Evolutionary conservation across 495 filamentous ascomycete genomes (phyloP).

Genomic region (Hypomontagnella monticulosa): DNA sequence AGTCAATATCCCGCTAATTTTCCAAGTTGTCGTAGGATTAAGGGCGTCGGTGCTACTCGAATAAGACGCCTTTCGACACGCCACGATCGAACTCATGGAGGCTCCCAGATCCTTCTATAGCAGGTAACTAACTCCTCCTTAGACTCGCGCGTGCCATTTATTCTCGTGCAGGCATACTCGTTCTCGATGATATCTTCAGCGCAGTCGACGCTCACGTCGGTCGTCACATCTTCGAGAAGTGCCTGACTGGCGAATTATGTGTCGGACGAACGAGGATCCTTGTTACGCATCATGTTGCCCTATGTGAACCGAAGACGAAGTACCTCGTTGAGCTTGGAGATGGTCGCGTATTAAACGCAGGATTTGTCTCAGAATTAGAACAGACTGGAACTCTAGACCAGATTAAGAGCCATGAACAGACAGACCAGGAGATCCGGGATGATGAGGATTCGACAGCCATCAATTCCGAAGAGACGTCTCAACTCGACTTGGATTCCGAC

Average conservation of each 20-base stretch:
- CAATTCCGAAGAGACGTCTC: conserved; percentile 54
- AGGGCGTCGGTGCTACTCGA: background rate
- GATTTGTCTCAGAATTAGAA: conserved; percentile 66
- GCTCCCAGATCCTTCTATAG: too few species aligned
- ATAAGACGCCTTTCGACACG: background rate
- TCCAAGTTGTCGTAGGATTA: background rate
- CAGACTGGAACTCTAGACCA: conserved; percentile 64
- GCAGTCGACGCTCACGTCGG: conserved; percentile 79
- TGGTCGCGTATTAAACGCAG: conserved; percentile 70
- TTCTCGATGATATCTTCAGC: conserved; percentile 89
- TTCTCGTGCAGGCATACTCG: conserved; percentile 78
- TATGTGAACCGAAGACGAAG: conserved; percentile 74
- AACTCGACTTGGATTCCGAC: conserved; percentile 40
- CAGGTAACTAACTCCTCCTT: conserved; percentile 1
- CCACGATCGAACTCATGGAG: background rate
- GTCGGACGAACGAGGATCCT: conserved; percentile 78
- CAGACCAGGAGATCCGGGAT: conserved; percentile 53
- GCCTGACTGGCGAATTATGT: conserved; percentile 74
- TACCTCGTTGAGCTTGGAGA: conserved; percentile 76
- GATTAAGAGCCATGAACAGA: conserved; percentile 67
- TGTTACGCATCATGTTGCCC: conserved; percentile 82
- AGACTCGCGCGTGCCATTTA: conserved; percentile 79
- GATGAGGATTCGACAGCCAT: conserved; percentile 58
- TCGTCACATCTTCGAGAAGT: conserved; percentile 77
- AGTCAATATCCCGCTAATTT: conserved; percentile 19